Base-by-base conservation (phyloP, 768 basidiomycete genomes). In the Collybia sordida region DNA sequence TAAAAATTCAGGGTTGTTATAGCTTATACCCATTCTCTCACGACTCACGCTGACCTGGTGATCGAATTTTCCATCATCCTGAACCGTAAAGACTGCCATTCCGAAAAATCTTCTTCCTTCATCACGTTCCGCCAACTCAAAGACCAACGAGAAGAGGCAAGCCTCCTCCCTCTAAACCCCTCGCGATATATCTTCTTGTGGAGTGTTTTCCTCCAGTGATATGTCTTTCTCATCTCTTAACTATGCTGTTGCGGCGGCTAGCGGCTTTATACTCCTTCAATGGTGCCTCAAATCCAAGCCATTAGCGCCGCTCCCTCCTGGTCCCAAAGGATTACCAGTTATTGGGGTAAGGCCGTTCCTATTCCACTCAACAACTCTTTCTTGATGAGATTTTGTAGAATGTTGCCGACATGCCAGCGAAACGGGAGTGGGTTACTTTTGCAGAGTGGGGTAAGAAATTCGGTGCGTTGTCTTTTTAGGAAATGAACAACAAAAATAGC, bases 391-490 rank as follows among this genome's bases (percentile, higher is more conserved):
- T 21, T 12, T 31, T 14, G 14, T 42, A 79, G 77, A 83, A 78
- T 65, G 63, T 78, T 11, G 58, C 71, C n/a, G 71, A 77, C 44
- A 72, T 81, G 69, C 75, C 81, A 0, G 52, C 59, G 0, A 54
- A 64, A 23, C 66, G 72, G 36, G 72, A 72, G 19, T 82, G 79
- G 79, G 54, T 77, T n/a, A 73, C 68, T 1, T 81, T 72, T 51
- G 63, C 78, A 3, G 72, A 80, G 38, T 75, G 81, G 75, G 74
- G 79, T 1, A 62, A 65, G 17, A 74, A 75, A 64, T 83, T 73
- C 52, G 81, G 82, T 75, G 40, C 1, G 71, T 59, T 5, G 18
- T 3, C 38, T 18, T 25, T 3, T 4, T 23, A 6, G 41, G 14
- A n/a, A 21, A 25, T 27, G 21, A 38, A 17, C 4, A 11, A 12